A percentile compares a stretch with the other conserved stretches of the same genome.
These are phyloP conservation scores for Diutina ranongensis DNA, from an alignment of 1,139 yeast genomes.

Conservation along the genomic window DNA sequence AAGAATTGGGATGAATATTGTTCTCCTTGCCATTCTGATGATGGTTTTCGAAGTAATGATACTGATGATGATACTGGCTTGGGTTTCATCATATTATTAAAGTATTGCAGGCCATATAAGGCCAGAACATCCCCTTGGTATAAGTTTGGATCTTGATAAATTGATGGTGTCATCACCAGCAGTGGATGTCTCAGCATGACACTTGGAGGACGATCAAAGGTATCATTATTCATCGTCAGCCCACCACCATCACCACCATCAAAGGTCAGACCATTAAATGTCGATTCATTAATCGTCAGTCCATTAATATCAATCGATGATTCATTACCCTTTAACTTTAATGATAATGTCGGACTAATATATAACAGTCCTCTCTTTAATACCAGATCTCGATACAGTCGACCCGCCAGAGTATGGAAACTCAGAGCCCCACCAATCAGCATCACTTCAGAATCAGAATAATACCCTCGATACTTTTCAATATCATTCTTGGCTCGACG, in stretches of 20 bases:
- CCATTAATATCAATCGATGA: neutral
- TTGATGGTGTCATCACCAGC: neutral
- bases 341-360: conserved; percentile 22
- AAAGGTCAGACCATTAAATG: neutral
- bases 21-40: neutral
- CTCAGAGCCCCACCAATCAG: conserved; percentile 13
- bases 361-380: conserved; percentile 20
- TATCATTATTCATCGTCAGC: neutral
- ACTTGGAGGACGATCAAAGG: neutral
- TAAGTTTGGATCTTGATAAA: neutral
- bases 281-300: neutral
- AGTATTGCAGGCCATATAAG: neutral
- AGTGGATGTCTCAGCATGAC: neutral
- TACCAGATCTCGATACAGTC: conserved; percentile 16
- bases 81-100: neutral
- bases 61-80: neutral
- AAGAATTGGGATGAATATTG: neutral
- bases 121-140: conserved; percentile 4
- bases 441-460: conserved; percentile 17
- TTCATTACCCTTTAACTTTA: conserved; percentile 8
- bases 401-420: conserved; percentile 11
- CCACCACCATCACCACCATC: neutral
- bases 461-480: conserved; percentile 17
- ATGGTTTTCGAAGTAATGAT: neutral
- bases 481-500: conserved; percentile 26